Evolutionary conservation across 495 filamentous ascomycete species (phyloP), one percentile per base, ranked within the genome.

Genomic region (Corynascus novoguineensis): DNA sequence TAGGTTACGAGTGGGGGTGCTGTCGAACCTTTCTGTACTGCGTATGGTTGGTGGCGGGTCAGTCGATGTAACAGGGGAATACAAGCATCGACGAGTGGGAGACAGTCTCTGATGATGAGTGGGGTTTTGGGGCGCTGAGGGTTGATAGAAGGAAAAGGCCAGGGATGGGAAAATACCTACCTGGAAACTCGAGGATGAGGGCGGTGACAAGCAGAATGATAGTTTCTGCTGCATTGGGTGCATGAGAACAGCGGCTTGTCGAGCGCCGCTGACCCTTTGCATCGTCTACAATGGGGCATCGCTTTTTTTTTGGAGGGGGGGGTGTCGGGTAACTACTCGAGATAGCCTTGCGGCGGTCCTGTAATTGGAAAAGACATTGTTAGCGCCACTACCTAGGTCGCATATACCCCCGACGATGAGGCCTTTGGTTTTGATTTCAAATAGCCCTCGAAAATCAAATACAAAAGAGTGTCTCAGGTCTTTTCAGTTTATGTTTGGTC

Each of bases 401-500:
- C 17, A 27, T n/a, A 17, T 5, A 14, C 3, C 21, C 7, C 27
- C 17, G 7, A 42, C 15, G 19, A n/a, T n/a, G n/a, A 12, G 6
- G 19, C 21, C 6, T 17, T 22, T n/a, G 17, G 32, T 32, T 54
- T 60, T 45, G 49, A 40, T 47, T 58, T 61, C 50, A 49, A 55
- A 35, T 27, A 14, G 3, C 32, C 34, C 46, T 29, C 42, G 9
- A 54, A 55, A 64, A 54, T 57, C 40, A 53, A 55, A 51, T 19
- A 32, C n/a, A 21, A 42, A 14, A 21, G 10, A 1, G 63, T 59
- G 64, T 64, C 64, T 72, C 70, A 72, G 69, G 64, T 72, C 68
- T 72, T 71, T 69, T 71, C 68, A 70, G 69, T 69, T 69, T 69
- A 46, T 58, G 44, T 45, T 56, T 59, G 60, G 55, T 66, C 64